A percentile compares a stretch with the other conserved stretches of the same genome.
phyloP scores from a whole-genome alignment of 2,329 filamentous ascomycete species.

The Xylaria sp. region DNA sequence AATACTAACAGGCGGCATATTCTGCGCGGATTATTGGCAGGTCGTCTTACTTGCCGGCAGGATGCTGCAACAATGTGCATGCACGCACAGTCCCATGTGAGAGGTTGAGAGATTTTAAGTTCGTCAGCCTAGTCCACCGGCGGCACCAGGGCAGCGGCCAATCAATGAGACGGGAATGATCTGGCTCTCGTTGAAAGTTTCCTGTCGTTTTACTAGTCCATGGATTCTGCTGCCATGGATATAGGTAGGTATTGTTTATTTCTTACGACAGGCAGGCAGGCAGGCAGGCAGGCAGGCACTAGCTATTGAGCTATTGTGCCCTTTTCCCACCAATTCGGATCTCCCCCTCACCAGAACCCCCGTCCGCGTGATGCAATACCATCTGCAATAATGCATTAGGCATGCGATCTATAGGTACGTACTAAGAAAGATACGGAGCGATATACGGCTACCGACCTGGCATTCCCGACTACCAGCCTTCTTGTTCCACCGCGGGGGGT shows the following conservation, averaged over 20 bases:
- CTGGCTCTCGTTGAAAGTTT: neutral
- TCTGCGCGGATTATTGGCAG: constrained; percentile 22
- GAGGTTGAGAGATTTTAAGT: constrained; percentile 30
- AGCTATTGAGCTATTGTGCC: too few species aligned
- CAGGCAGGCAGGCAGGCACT: too few species aligned
- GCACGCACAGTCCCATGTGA: constrained; percentile 20
- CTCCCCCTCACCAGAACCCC: constrained; percentile 22
- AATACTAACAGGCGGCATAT: neutral
- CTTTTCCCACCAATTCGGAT: constrained; percentile 31
- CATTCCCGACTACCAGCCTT: constrained; percentile 5
- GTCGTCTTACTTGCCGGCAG: constrained; percentile 14
- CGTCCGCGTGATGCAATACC: constrained; percentile 30
- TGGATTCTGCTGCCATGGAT: neutral
- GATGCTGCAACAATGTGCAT: constrained; percentile 26
- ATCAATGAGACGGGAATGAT: constrained; percentile 8
- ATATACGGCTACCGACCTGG: constrained; percentile 11
- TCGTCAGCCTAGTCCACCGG: constrained; percentile 20
- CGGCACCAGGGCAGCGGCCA: constrained; percentile 10
- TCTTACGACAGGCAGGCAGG: neutral
- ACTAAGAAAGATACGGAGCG: constrained; percentile 7
- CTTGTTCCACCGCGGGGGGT: constrained; percentile 1
- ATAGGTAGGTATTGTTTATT: constrained; percentile 1
- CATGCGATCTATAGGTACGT: constrained; percentile 25
- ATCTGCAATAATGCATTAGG: constrained; percentile 31
- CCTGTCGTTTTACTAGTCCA: too few species aligned